Conservation (phyloP, 2,329 filamentous ascomycete species). For the Simplicillium sp. region DNA sequence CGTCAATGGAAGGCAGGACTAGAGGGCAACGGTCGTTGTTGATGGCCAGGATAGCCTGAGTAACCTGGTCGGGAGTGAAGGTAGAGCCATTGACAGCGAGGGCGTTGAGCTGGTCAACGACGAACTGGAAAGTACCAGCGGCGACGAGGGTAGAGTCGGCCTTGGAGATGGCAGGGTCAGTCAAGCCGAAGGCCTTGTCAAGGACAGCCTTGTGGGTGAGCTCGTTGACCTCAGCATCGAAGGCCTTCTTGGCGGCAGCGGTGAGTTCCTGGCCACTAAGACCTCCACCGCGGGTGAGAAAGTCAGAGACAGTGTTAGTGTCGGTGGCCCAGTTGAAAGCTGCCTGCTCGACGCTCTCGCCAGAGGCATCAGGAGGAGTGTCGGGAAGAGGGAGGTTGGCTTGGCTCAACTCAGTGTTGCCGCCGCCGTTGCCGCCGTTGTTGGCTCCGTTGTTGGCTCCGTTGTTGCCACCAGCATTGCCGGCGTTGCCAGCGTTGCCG, state of each 20-base stretch:
- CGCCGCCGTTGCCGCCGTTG: no score
- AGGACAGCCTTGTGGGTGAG: constrained; percentile 10
- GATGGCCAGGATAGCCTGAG: constrained; percentile 3
- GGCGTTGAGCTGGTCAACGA: constrained; percentile 6
- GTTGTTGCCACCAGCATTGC: no score
- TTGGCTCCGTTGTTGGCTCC: no score
- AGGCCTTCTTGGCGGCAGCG: constrained; percentile 2
- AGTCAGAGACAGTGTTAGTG: constrained; percentile 8
- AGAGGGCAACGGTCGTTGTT: constrained; percentile 7
- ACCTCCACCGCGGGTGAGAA: constrained; percentile 7
- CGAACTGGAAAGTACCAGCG: constrained; percentile 8
- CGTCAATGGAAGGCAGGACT: constrained; percentile 6
- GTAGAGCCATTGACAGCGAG: constrained; percentile 3
- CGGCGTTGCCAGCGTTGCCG: no score
- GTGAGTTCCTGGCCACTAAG: constrained; percentile 4
- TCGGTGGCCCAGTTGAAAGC: constrained; percentile 6
- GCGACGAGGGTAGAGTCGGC: constrained; percentile 7
- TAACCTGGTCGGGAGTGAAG: constrained; percentile 4
- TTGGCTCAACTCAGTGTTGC: no score
- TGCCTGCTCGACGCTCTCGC: constrained; percentile 2
- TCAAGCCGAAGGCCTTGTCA: constrained; percentile 1
- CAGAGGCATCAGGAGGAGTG: no score
- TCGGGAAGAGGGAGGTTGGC: no score
- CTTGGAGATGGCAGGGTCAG: constrained; percentile 2
- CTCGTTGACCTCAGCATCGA: constrained; percentile 9